These are phyloP conservation scores for Pisolithus tinctorius DNA, from an alignment of 768 basidiomycete species.

Conservation along the genomic window DNA sequence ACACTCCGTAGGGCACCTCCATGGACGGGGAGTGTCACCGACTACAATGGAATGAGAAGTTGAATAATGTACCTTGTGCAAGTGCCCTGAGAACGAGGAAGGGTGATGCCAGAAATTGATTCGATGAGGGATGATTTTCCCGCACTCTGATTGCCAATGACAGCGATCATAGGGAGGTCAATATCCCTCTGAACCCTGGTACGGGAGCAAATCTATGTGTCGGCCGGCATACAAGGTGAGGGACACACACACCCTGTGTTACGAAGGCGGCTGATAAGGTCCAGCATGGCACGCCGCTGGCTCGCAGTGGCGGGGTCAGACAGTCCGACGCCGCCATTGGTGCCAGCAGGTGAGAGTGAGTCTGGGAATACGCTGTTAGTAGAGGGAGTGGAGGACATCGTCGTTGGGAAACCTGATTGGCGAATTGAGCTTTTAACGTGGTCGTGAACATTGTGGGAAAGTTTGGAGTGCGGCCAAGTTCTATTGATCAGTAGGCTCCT, in stretches of 20 bases:
- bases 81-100: slow-evolving; percentile 67
- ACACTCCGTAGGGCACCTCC: slow-evolving; percentile 54
- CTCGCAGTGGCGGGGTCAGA: slow-evolving; percentile 39
- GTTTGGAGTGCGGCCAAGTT: too few relatives aligned
- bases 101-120: slow-evolving; percentile 63
- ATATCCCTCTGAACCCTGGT: slow-evolving; percentile 61
- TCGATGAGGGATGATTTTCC: slow-evolving; percentile 78
- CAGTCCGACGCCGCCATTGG: slow-evolving; percentile 37
- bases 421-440: too few relatives aligned
- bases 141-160: slow-evolving; percentile 66
- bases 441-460: too few relatives aligned
- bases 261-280: slow-evolving; percentile 53
- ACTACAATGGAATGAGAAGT: not conserved
- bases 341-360: too few relatives aligned
- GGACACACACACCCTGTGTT: slow-evolving; percentile 45
- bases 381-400: too few relatives aligned
- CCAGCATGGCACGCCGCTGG: slow-evolving; percentile 45
- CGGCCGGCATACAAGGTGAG: not conserved
- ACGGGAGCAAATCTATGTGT: not conserved
- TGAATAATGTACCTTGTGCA: slow-evolving; percentile 52
- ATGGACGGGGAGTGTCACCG: not conserved
- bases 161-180: slow-evolving; percentile 67
- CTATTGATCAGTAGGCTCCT: too few relatives aligned
- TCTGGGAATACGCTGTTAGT: too few relatives aligned
- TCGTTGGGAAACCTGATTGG: too few relatives aligned